Base-by-base conservation (phyloP, 2,329 filamentous ascomycete species). In the Colletotrichum kahawae region DNA sequence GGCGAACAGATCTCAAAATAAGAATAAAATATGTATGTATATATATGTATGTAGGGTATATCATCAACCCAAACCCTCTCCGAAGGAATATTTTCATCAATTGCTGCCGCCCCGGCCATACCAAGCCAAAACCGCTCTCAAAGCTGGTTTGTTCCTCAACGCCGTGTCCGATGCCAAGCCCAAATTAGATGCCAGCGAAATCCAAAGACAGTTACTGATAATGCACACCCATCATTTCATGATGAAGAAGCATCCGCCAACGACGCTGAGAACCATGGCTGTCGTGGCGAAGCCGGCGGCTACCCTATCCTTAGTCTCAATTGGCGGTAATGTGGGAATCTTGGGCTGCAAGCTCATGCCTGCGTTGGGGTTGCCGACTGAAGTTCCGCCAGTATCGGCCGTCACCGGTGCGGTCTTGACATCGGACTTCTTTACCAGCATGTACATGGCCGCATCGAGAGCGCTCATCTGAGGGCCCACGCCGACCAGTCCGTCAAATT, bases 391-490 rank as follows among this genome's bases (percentile, higher is more conserved):
- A 2, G 87, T 90, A 5, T 84, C 80, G 1, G 86, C 85, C 0
- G 91, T 92, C 16, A 89, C 84, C 0, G 91, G 89, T 1, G 82
- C 82, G 16, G 82, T 80, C 9, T 79, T 81, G 34, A 51, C 38
- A 59, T 75, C 64, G 3, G 78, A 79, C n/a, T 82, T 81, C 56
- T 85, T 82, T 54, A 91, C 83, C 13, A 94, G 85, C 57, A 88
- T 90, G 71, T 92, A 92, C 82, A 91, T 91, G 77, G 95, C 84
- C 14, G 92, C 89, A 31, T 90, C 88, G 31, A 94, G 85, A 0
- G 91, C 92, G 78, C 90, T 92, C 89, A 95, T 93, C 86, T 94
- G 91, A 82, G 93, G 87, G 56, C 93, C 93, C 10, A 95, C 92
- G 69, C 93, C 93, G 14, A 85, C 86, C 24, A 84, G 81, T 7